These are phyloP conservation scores for Neckera pumila DNA, from an alignment of 225 moss, liverwort and hornwort genomes.

Conservation along the genomic window DNA sequence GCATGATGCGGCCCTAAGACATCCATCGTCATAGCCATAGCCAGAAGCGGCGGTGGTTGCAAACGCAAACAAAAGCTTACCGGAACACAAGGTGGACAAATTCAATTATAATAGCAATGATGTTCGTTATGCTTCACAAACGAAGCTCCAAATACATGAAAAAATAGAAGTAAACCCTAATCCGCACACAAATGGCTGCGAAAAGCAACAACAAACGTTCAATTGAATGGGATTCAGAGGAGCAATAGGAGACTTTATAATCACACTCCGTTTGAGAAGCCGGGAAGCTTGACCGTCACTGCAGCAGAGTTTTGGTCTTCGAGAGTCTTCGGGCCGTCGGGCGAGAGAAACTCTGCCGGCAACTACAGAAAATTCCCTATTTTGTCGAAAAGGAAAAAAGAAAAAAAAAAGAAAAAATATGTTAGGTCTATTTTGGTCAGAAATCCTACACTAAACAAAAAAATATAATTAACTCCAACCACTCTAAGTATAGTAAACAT, in stretches of 20 bases:
- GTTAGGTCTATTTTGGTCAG: not conserved
- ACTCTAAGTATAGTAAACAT: not conserved
- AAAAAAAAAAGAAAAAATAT: too few species aligned
- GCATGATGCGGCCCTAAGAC: not conserved
- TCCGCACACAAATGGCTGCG: not conserved
- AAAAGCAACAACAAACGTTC: too few species aligned
- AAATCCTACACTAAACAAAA: not conserved
- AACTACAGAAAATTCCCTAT: not conserved
- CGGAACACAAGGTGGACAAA: not conserved
- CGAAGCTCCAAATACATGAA: not conserved
- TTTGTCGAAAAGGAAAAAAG: not conserved
- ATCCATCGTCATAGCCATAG: not conserved
- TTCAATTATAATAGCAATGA: not conserved
- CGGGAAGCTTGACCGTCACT: not conserved
- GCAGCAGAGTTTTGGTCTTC: not conserved
- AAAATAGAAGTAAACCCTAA: not conserved
- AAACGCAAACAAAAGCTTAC: not conserved
- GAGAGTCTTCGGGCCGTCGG: not conserved
- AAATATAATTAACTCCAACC: not conserved
- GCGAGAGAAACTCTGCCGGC: not conserved
- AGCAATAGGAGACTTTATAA: not conserved
- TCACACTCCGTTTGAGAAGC: not conserved
- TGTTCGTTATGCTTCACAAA: not conserved
- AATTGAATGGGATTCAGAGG: not conserved
- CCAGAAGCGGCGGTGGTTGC: not conserved